Base-by-base conservation (phyloP, 257 asterid species). In the Fraxinus pennsylvanica region DNA sequence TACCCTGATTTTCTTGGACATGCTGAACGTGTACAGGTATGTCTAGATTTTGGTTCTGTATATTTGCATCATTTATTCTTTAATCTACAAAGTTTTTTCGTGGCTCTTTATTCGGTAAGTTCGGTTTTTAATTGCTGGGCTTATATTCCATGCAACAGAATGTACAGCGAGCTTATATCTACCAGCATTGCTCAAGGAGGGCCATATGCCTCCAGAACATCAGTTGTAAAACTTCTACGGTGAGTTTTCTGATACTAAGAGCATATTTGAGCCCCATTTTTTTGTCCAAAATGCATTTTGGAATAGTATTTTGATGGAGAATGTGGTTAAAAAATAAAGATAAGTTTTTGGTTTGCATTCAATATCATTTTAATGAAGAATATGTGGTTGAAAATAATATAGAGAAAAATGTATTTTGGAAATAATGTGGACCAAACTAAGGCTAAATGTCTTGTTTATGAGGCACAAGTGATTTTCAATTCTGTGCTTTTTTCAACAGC, bases 121-220 rank as follows among this genome's bases (percentile, higher is more conserved):
- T 80, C 54, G 25, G 52, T 78, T 78, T 38, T 80, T 86, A 63
- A 35, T 82, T 81, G 71, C 73, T 45, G 66, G 25, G 39, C 38
- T 74, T 66, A 19, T 66, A 66, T 63, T 50, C 21, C 61, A n/a
- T 82, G 78, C 69, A 74, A 82, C 97, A 96, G 99, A 87, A 93
- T 93, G 99, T 96, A 96, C 82, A 93, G 99, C 77, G 99, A 96
- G 83, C 97, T 92, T 78, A 93, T 93, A 82, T 96, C 98, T n/a
- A 86, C 95, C 79, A 87, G 89, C 81, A 89, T 93, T 72, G 92
- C 97, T 9, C 99, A 91, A 90, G 99, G 99, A 80, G 99, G 99
- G 59, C 99, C 97, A 54, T 96, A 67, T 80, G 98, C 99, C 77
- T 91, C 97, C 50, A 86, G 81, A 76, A 88, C 99, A 77, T 93